Evolutionary conservation across 805 yeast genomes (phyloP).

Genomic region (Saturnispora besseyi): DNA sequence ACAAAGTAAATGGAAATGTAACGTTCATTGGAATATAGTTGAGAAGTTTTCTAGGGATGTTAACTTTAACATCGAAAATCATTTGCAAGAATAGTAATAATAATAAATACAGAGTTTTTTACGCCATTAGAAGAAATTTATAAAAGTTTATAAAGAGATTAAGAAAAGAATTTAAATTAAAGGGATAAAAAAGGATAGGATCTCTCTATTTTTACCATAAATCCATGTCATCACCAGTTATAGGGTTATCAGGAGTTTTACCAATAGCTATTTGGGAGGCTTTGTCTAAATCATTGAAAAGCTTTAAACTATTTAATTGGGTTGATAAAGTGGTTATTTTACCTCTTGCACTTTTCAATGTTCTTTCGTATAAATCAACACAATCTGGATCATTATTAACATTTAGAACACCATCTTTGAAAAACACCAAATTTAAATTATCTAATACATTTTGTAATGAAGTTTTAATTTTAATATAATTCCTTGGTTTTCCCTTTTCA

Average conservation of each 20-base stretch:
- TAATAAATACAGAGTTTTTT: neutral
- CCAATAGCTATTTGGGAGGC: constrained; percentile 20
- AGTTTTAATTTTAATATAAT: constrained; percentile 6
- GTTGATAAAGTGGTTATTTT: constrained; percentile 23
- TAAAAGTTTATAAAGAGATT: constrained; percentile 11
- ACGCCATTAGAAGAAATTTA: neutral
- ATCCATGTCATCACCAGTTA: constrained; percentile 20
- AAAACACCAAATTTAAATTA: constrained; percentile 17
- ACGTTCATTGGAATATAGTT: constrained; percentile 59
- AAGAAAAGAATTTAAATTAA: constrained; percentile 6
- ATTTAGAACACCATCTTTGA: constrained; percentile 14
- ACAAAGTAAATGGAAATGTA: constrained; percentile 69
- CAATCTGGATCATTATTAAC: constrained; percentile 23
- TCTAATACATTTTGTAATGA: constrained; percentile 13
- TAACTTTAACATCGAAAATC: constrained; percentile 56
- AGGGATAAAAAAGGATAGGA: too few species aligned
- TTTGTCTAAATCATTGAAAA: constrained; percentile 18
- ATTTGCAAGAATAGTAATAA: constrained; percentile 28
- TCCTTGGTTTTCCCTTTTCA: constrained; percentile 13
- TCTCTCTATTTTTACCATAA: constrained; percentile 18
- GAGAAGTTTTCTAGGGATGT: constrained; percentile 54
- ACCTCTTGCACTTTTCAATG: constrained; percentile 20
- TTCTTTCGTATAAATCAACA: constrained; percentile 22
- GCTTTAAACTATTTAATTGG: constrained; percentile 18
- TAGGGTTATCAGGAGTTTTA: constrained; percentile 18